Conservation (phyloP, 2,329 filamentous ascomycete species). For the Teratosphaeriaceae sp. region DNA sequence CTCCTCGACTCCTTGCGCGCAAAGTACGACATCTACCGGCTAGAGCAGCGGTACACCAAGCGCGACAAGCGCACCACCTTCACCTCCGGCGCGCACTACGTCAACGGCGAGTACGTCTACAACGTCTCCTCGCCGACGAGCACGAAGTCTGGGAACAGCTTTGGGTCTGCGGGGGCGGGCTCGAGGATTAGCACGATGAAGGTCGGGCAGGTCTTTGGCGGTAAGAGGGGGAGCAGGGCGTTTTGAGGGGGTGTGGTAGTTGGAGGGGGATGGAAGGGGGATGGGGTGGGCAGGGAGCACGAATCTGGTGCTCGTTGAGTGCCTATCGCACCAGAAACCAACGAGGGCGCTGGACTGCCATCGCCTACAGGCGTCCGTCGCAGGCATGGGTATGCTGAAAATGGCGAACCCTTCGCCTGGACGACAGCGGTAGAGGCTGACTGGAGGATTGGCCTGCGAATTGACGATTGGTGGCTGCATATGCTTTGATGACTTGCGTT, state of each 20-base stretch:
- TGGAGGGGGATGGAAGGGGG: not conserved
- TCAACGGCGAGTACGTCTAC: conserved; percentile 94
- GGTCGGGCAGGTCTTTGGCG: conserved; percentile 8
- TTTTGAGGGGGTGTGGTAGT: not conserved
- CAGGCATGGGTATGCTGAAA: not conserved
- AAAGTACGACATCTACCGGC: conserved; percentile 86
- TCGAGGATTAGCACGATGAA: conserved; percentile 6
- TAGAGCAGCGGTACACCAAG: conserved; percentile 91
- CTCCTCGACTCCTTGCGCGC: conserved; percentile 69
- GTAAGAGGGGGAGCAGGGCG: not conserved
- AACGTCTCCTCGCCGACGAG: conserved; percentile 29
- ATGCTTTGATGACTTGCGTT: conserved; percentile 2
- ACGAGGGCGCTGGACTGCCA: no score
- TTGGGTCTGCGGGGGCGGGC: conserved; percentile 9
- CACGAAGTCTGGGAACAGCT: conserved; percentile 15
- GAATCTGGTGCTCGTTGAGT: not conserved
- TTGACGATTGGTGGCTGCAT: not conserved
- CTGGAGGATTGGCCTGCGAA: not conserved
- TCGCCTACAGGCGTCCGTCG: not conserved
- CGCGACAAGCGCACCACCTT: conserved; percentile 87
- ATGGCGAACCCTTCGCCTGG: not conserved
- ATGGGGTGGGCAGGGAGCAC: not conserved
- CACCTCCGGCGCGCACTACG: conserved; percentile 81
- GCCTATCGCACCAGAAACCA: no score
- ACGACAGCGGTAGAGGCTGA: not conserved